phyloP scores from a whole-genome alignment of 208 protist species.

The Crithidia thermophila region DNA sequence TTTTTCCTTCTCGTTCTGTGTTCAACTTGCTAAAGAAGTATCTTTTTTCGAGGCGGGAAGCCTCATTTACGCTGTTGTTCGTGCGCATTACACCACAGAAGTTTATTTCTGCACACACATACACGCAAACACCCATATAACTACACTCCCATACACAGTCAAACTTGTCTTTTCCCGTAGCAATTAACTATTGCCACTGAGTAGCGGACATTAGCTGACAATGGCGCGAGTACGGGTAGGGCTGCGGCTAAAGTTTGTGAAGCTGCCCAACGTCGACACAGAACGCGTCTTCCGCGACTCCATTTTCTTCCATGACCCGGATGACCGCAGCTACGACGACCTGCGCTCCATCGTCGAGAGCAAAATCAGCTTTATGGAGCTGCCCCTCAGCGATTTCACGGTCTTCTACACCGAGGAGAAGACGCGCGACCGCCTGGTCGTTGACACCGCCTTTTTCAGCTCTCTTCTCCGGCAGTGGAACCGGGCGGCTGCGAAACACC shows the following conservation, averaged over 20 bases:
- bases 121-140: constrained; percentile 1
- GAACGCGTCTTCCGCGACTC: constrained; percentile 79
- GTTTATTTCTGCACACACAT: not conserved
- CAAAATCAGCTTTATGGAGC: constrained; percentile 84
- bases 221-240: constrained; percentile 24
- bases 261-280: constrained; percentile 52
- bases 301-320: constrained; percentile 44
- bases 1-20: no score
- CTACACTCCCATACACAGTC: not conserved
- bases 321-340: constrained; percentile 61
- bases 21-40: no score
- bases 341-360: constrained; percentile 66
- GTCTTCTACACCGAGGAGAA: constrained; percentile 64
- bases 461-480: constrained; percentile 51
- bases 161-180: no score
- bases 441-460: constrained; percentile 73
- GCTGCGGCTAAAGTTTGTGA: constrained; percentile 64
- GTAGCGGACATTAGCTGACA: no score
- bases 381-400: constrained; percentile 49
- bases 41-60: no score
- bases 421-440: constrained; percentile 71
- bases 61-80: no score
- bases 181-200: no score
- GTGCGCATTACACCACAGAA: not conserved
- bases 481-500: constrained; percentile 15